A percentile compares a stretch with the other conserved stretches of the same genome.
Evolutionary conservation across 768 basidiomycete genomes (phyloP).

Genomic region (Mycena sanguinolenta): DNA sequence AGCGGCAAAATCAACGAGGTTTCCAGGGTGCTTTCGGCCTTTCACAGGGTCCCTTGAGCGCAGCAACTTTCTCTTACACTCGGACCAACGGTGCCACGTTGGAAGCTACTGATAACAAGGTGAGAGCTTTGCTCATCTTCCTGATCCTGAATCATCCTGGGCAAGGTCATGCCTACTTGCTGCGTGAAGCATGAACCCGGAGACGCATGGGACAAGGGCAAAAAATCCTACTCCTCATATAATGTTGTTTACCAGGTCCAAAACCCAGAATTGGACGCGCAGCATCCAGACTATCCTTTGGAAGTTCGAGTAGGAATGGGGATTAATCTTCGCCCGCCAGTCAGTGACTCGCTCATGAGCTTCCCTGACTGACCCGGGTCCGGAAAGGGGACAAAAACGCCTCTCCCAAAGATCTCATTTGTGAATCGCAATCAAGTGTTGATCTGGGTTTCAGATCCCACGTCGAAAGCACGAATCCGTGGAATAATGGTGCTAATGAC

Average conservation of each 20-base stretch:
- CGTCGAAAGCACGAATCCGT: no score
- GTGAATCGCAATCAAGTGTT: no score
- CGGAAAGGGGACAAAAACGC: no score
- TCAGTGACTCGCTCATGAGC: no score
- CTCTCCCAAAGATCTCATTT: no score
- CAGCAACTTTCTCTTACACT: background rate
- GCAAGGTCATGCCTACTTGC: conserved; percentile 8
- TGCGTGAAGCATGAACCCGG: background rate
- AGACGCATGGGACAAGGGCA: background rate
- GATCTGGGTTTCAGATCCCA: no score
- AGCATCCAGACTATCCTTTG: background rate
- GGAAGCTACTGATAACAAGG: background rate
- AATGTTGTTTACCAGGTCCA: background rate
- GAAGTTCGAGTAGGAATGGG: no score
- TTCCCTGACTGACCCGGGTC: no score
- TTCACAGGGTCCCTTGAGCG: background rate
- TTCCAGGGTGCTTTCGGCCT: background rate
- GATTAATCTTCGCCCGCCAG: no score
- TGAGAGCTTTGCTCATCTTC: background rate
- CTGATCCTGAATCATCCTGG: background rate
- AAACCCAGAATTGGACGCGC: background rate
- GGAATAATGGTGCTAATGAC: no score
- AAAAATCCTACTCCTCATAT: conserved; percentile 18
- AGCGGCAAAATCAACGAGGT: background rate
- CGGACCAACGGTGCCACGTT: background rate